Base-by-base conservation (phyloP, 306 rosid species). In the Heteromeles arbutifolia region DNA sequence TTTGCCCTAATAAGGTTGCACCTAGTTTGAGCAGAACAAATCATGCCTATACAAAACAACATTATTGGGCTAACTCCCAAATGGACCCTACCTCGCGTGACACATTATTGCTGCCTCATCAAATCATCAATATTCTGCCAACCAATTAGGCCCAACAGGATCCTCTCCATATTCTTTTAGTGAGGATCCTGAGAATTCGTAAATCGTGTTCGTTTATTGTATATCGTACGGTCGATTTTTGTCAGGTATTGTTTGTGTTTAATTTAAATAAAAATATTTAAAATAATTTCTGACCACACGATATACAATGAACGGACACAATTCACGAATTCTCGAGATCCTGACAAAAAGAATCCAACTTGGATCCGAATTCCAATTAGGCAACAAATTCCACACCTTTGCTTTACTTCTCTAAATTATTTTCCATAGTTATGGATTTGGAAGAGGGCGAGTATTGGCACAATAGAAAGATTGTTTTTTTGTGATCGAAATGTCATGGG, bases 1-100 rank as follows among this genome's bases (percentile, higher is more conserved):
- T 1, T 22, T 11, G 17, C 17, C 25, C 26, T 48, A 17, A 48
- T 17, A 48, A 48, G 54, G 54, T 48, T 15, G 54, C 18, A 48
- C 8, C 54, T 5, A 15, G 54, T 22, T 22, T 57, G 17, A 22
- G 29, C 65, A 15, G 6, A 64, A 64, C 25, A 69, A 69, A 48
- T 48, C 48, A 48, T 19, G 39, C 48, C 69, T 19, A 21, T 0
- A 50, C 43, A 68, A 10, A 70, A 70, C 74, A 50, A 50, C 74
- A 29, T 70, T 50, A 50, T 70, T 26, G 43, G 57, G 59, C 24
- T 52, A 12, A 80, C 70, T 72, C 32, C 43, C 39, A 41, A 54
- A 34, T 74, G 76, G 87, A 65, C 91, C 93, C 93, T 79, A 87
- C 93, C 69, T 75, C 6, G 84, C 85, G 70, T 89, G 90, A 82